Percentiles rank a stretch among this genome's conserved stretches.
Conservation (phyloP, 1,139 yeast genomes). For the Nakaseomyces delphensis region DNA sequence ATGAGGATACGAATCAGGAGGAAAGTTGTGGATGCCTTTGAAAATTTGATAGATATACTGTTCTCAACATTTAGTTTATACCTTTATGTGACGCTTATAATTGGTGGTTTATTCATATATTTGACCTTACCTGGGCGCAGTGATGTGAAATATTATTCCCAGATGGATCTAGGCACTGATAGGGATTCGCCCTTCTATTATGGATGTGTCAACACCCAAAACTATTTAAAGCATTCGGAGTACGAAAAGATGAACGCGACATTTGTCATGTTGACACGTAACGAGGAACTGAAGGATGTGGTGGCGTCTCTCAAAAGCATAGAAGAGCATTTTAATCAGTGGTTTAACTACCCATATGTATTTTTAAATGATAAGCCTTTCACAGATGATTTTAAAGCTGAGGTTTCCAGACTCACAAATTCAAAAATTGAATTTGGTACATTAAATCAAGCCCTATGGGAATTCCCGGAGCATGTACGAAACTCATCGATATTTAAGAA, state of each 20-base stretch:
- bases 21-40: neutral
- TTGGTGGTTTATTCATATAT: conserved; percentile 2
- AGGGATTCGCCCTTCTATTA: conserved; percentile 36
- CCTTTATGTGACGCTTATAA: neutral
- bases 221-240: conserved; percentile 31
- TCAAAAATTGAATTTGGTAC: conserved; percentile 34
- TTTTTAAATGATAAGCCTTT: conserved; percentile 76
- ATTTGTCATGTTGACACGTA: conserved; percentile 73
- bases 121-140: neutral
- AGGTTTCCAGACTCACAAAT: conserved; percentile 43
- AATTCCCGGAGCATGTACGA: conserved; percentile 29
- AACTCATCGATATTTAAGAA: conserved; percentile 37
- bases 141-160: conserved; percentile 15
- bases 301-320: conserved; percentile 58
- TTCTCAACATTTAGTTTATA: conserved; percentile 1
- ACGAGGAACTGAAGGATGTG: conserved; percentile 63
- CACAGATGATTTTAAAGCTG: conserved; percentile 47
- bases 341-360: conserved; percentile 87
- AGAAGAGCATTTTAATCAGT: conserved; percentile 81
- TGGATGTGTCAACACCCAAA: conserved; percentile 42
- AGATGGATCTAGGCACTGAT: conserved; percentile 16
- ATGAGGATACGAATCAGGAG: conserved; percentile 2
- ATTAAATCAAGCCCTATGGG: conserved; percentile 28
- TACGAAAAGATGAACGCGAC: conserved; percentile 56
- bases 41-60: neutral